A percentile compares a stretch with the other conserved stretches of the same genome.
Conservation (phyloP, 73 alveolate species). For the Stentor coeruleus region DNA sequence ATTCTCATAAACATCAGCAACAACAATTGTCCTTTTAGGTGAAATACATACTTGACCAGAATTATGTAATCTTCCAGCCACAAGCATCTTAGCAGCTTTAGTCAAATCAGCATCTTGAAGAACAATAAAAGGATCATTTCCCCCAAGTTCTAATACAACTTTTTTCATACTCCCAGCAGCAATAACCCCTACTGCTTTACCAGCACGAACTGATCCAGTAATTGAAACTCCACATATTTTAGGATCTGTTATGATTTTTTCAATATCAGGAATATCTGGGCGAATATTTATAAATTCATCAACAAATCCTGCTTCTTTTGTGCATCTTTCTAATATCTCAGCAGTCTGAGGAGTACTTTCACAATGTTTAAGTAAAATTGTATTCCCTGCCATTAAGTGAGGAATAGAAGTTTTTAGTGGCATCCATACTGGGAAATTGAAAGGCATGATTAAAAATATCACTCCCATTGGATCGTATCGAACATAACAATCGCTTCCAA, state of each 20-base stretch:
- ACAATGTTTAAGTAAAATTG: conserved; percentile 65
- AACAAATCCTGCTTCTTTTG: conserved; percentile 54
- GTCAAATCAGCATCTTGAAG: conserved; percentile 64
- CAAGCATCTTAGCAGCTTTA: conserved; percentile 54
- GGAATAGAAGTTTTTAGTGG: conserved; percentile 66
- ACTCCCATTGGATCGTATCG: conserved; percentile 70
- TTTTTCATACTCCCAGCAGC: conserved; percentile 68
- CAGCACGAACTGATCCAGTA: conserved; percentile 75
- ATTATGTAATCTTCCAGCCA: conserved; percentile 52
- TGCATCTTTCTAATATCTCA: conserved; percentile 39
- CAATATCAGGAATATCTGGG: conserved; percentile 42
- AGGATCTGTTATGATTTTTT: conserved; percentile 54
- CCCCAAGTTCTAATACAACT: conserved; percentile 79
- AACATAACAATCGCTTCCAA: conserved; percentile 48
- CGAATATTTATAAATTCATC: conserved; percentile 53
- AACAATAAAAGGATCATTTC: conserved; percentile 81
- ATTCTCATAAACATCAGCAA: conserved; percentile 46
- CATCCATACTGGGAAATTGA: conserved; percentile 83
- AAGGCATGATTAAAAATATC: conserved; percentile 56
- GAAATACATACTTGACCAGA: conserved; percentile 79
- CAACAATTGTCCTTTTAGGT: conserved; percentile 75
- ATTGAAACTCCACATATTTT: conserved; percentile 65
- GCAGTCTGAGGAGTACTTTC: conserved; percentile 59
- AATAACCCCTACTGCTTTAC: conserved; percentile 60
- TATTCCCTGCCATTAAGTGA: conserved; percentile 62